These are phyloP conservation scores for Phytophthora agathidicida DNA, from an alignment of 352 stramenopile genomes.

Conservation along the genomic window DNA sequence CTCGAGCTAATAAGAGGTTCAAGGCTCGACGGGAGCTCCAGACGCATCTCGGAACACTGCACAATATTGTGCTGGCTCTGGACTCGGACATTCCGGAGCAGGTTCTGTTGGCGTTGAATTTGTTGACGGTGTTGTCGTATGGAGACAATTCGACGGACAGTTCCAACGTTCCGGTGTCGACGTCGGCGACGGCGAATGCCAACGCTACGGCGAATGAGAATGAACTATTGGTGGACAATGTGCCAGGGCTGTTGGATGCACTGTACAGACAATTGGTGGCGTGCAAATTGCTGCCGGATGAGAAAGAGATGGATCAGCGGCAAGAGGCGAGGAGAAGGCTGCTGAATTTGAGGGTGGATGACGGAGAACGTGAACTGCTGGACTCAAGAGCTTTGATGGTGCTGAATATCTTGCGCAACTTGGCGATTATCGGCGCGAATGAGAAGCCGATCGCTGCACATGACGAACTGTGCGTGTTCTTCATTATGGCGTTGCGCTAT, in stretches of 20 bases:
- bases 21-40: conserved; percentile 62
- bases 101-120: conserved; percentile 62
- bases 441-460: conserved; percentile 69
- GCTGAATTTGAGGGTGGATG: conserved; percentile 48
- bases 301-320: conserved; percentile 23
- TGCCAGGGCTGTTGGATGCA: conserved; percentile 74
- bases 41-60: conserved; percentile 59
- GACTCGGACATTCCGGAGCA: conserved; percentile 68
- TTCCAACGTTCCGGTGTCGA: not conserved
- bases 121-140: conserved; percentile 79
- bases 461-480: conserved; percentile 65
- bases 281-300: conserved; percentile 54
- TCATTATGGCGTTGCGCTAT: conserved; percentile 64
- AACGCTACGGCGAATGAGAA: conserved; percentile 48
- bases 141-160: conserved; percentile 21
- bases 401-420: conserved; percentile 83
- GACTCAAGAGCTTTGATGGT: conserved; percentile 60
- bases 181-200: conserved; percentile 14
- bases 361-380: conserved; percentile 60
- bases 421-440: conserved; percentile 76
- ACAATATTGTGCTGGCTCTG: conserved; percentile 73
- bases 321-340: conserved; percentile 34
- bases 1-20: conserved; percentile 63
- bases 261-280: conserved; percentile 69
- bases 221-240: conserved; percentile 69